Evolutionary conservation across 179 eudicot species (phyloP), one percentile per base, ranked within the genome.

Genomic region (Silene coronaria): DNA sequence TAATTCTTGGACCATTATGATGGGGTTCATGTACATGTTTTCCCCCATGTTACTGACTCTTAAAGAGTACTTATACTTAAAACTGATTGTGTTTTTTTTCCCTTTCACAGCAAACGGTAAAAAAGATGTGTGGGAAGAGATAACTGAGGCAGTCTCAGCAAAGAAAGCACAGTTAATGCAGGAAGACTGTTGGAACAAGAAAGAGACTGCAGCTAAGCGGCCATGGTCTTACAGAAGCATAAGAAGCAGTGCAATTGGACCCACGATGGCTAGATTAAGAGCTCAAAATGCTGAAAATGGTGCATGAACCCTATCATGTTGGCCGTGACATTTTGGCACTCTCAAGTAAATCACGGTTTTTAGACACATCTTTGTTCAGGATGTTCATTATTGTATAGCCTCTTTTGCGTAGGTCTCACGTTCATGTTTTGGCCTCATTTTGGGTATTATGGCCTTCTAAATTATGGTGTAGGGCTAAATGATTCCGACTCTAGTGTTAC

Each of bases 191-290:
- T 86, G 87, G 92, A 81, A 80, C 65, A 90, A 80, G 73, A 84
- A 81, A 77, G 70, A 53, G 73, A 74, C 53, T 73, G 75, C 81
- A 13, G 74, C 86, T 32, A 75, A 71, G 45, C 81, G 79, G 34
- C 74, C 91, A 23, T 90, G 96, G 97, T 85, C 96, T 12, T 78
- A 80, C 73, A 87, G 89, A 87, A 87, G 86, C 76, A 67, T 85
- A 73, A 86, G 89, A 81, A 75, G 89, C 81, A 85, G 88, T 42
- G 92, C 89, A 9, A 78, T 89, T 5, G 92, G 94, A 61, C 91
- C 94, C 21, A 84, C 87, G 38, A 86, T 92, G 90, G 88, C 98
- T 66, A 73, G 79, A 77, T 79, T 88, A 72, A 85, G 98, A 82
- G 84, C 93, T 5, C 86, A 83, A 73, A 85, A 28, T 80, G 78